These are phyloP conservation scores for Sphaerulina musiva DNA, from an alignment of 2,329 filamentous ascomycete species.

Conservation along the genomic window DNA sequence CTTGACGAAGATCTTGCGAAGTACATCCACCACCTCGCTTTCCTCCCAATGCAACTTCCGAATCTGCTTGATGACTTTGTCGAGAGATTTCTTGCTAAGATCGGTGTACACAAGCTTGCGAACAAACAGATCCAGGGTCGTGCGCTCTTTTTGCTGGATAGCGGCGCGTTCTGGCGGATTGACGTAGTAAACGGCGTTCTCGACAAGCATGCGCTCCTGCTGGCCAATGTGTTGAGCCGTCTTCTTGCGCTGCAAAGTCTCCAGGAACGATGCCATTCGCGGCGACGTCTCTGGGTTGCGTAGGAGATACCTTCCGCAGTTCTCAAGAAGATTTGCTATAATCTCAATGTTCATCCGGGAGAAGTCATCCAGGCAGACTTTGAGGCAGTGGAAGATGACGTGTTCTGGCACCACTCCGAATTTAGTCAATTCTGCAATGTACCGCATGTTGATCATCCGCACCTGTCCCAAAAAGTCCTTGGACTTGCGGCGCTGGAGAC, in stretches of 20 bases:
- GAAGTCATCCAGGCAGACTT: slow-evolving; percentile 95
- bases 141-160: slow-evolving; percentile 93
- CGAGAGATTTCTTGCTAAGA: slow-evolving; percentile 87
- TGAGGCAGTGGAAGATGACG: slow-evolving; percentile 97
- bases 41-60: slow-evolving; percentile 98
- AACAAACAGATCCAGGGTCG: slow-evolving; percentile 85
- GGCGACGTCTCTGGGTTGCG: slow-evolving; percentile 89
- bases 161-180: slow-evolving; percentile 89
- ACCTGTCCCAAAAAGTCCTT: slow-evolving; percentile 97
- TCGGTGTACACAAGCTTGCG: slow-evolving; percentile 89
- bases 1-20: slow-evolving; percentile 91
- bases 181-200: slow-evolving; percentile 97
- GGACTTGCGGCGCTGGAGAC: slow-evolving; percentile 89
- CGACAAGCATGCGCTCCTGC: slow-evolving; percentile 94
- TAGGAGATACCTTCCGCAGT: slow-evolving; percentile 88
- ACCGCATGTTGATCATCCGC: slow-evolving; percentile 90
- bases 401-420: slow-evolving; percentile 97
- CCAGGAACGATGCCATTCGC: slow-evolving; percentile 86
- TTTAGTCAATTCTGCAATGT: slow-evolving; percentile 93
- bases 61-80: slow-evolving; percentile 88
- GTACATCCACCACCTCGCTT: slow-evolving; percentile 67
- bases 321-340: slow-evolving; percentile 90
- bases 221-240: slow-evolving; percentile 89
- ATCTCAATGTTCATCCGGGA: slow-evolving; percentile 99
- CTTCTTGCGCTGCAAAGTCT: slow-evolving; percentile 94